Evolutionary conservation across 306 rosid genomes (phyloP).

Genomic region (Quercus mongolica): DNA sequence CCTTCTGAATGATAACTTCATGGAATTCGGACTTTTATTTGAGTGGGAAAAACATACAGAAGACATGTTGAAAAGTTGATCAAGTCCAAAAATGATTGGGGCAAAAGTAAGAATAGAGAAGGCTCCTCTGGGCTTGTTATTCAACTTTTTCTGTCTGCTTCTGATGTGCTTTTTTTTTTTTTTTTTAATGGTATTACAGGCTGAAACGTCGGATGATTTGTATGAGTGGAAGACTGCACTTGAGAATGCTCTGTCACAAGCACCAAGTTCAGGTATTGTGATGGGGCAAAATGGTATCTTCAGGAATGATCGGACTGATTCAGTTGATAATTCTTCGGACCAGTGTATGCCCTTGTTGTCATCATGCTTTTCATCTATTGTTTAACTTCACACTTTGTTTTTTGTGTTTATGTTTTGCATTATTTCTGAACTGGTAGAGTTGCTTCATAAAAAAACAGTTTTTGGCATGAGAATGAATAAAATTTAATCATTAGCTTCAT

Average conservation of each 20-base stretch:
- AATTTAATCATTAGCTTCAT: not conserved
- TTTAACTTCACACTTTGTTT: constrained; percentile 29
- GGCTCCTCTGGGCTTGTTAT: not conserved
- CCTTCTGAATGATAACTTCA: no score
- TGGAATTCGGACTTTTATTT: no score
- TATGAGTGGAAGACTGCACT: constrained; percentile 95
- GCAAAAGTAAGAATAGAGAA: no score
- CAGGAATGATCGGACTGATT: constrained; percentile 61
- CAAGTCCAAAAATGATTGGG: no score
- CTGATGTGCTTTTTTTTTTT: constrained; percentile 25
- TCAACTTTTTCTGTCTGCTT: constrained; percentile 10
- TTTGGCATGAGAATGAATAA: not conserved
- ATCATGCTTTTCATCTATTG: constrained; percentile 33
- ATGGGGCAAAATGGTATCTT: constrained; percentile 69
- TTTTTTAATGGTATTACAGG: constrained; percentile 57
- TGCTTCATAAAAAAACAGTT: constrained; percentile 1
- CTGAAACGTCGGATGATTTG: constrained; percentile 87
- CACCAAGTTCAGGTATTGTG: constrained; percentile 57
- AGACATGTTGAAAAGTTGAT: no score
- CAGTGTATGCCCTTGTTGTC: constrained; percentile 57
- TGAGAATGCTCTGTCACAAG: constrained; percentile 81
- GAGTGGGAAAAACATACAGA: no score
- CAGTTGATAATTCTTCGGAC: constrained; percentile 62
- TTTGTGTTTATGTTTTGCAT: constrained; percentile 5
- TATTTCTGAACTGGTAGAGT: constrained; percentile 8